Base-by-base conservation (phyloP, 345 rosid species). In the Chamaenerion angustifolium region DNA sequence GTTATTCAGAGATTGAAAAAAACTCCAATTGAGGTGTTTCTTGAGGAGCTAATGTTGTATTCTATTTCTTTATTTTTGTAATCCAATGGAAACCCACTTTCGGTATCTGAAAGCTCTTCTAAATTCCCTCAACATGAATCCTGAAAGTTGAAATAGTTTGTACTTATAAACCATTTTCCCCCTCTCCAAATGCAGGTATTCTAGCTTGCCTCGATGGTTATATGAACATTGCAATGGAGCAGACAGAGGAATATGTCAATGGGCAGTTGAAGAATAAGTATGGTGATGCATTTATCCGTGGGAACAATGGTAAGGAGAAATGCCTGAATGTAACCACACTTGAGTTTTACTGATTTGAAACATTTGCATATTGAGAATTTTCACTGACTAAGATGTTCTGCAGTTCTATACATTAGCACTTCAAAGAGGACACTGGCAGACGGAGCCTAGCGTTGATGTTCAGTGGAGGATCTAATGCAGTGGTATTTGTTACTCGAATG, bases 141-240 rank as follows among this genome's bases (percentile, higher is more conserved):
- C 16, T 21, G 12, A 42, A 40, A 16, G 16, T 7, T 13, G 37
- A 11, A 31, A 31, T 7, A 31, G 25, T 19, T 53, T 53, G 15
- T 21, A 21, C 25, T 21, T 21, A 2, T 21, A 21, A 21, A 4
- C 4, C 25, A 21, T 21, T 21, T 21, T 4, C 25, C 25, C 25
- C 25, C 25, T 4, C 25, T 21, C 4, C 25, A 21, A 21, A 27
- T 45, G 18, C 77, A 86, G 94, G 94, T 60, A 77, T 80, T 62
- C 69, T 82, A 58, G 79, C 98, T 6, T 83, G 95, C 62, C 75
- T 92, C 15, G 98, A 90, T 70, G 96, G 96, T 12, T 92, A 87
- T 58, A 90, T 83, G 95, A 92, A 87, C 55, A 84, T 92, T 49
- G 98, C 98, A 5, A 92, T 92, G 98, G 98, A 84, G 58, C 96